Percentiles rank a stretch among this genome's conserved stretches.
These are phyloP conservation scores for Xylariaceae sp. DNA, from an alignment of 2,329 filamentous ascomycete genomes.

Conservation along the genomic window DNA sequence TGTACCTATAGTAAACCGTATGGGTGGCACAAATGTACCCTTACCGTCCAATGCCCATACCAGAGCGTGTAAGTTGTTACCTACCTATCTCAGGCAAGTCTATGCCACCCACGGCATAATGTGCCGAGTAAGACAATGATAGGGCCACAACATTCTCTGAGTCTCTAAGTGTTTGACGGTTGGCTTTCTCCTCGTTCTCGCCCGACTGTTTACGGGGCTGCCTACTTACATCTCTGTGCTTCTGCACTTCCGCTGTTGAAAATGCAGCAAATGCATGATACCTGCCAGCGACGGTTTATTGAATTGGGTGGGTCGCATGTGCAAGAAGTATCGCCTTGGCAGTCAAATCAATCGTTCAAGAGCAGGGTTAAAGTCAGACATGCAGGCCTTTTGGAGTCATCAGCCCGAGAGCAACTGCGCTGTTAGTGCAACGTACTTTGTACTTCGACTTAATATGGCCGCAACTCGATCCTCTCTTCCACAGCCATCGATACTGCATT, in stretches of 20 bases:
- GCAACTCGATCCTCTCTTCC: slow-evolving; percentile 14
- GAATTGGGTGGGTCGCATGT: background rate
- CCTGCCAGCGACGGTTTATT: background rate
- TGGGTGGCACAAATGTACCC: background rate
- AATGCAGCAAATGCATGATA: too few relatives aligned
- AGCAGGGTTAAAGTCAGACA: slow-evolving; percentile 4
- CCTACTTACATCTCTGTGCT: background rate
- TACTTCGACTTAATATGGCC: slow-evolving; percentile 6
- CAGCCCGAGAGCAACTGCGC: slow-evolving; percentile 12
- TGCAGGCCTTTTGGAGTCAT: slow-evolving; percentile 13
- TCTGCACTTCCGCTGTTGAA: too few relatives aligned
- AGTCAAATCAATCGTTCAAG: slow-evolving; percentile 1
- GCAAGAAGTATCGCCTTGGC: background rate
- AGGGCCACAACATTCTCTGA: background rate
- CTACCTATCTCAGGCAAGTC: too few relatives aligned
- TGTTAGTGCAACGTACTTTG: slow-evolving; percentile 10
- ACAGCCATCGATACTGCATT: too few relatives aligned
- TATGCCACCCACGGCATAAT: too few relatives aligned
- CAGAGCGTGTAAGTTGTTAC: too few relatives aligned
- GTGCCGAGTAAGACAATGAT: background rate
- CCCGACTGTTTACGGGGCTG: background rate
- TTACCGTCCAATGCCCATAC: background rate
- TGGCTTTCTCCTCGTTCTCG: background rate
- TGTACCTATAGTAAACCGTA: background rate
- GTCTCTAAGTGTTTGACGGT: background rate